Percentiles rank a stretch among this genome's conserved stretches.
phyloP scores from a whole-genome alignment of 2,329 filamentous ascomycete genomes.

The Aspergillus quadrilineatus region DNA sequence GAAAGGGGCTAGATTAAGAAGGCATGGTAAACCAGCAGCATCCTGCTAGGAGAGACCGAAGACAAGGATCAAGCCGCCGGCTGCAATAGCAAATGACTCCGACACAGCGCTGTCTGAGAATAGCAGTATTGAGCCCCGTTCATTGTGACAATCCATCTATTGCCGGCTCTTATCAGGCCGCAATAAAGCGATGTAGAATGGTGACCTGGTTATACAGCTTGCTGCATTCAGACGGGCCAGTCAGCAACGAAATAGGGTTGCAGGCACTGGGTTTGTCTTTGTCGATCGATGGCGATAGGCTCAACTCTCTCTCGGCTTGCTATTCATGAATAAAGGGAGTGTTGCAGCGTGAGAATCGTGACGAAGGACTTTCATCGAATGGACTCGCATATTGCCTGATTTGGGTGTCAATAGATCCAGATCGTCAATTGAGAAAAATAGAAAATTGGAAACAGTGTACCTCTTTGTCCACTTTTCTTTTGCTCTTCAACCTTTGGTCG shows the following conservation, averaged over 20 bases:
- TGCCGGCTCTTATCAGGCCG: not conserved
- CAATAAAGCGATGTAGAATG: not conserved
- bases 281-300: not conserved
- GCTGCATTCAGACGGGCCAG: slow-evolving; percentile 5
- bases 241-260: not conserved
- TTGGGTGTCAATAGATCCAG: slow-evolving; percentile 2
- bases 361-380: slow-evolving; percentile 17
- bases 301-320: slow-evolving; percentile 14
- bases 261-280: slow-evolving; percentile 11
- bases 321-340: slow-evolving; percentile 7
- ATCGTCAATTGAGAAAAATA: not conserved
- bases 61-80: slow-evolving; percentile 10
- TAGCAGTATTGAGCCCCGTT: not conserved
- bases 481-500: not conserved
- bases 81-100: slow-evolving; percentile 9
- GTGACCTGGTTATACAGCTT: slow-evolving; percentile 3
- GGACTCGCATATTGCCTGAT: not conserved
- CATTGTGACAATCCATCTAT: slow-evolving; percentile 16
- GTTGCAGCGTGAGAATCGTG: not conserved
- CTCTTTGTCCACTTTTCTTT: not conserved
- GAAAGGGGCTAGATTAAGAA: slow-evolving; percentile 2
- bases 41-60: slow-evolving; percentile 9
- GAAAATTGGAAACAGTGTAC: not conserved
- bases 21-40: slow-evolving; percentile 14
- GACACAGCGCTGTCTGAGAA: slow-evolving; percentile 8